phyloP scores from a whole-genome alignment of 352 stramenopile genomes.

The Elongisporangium senticosum region DNA sequence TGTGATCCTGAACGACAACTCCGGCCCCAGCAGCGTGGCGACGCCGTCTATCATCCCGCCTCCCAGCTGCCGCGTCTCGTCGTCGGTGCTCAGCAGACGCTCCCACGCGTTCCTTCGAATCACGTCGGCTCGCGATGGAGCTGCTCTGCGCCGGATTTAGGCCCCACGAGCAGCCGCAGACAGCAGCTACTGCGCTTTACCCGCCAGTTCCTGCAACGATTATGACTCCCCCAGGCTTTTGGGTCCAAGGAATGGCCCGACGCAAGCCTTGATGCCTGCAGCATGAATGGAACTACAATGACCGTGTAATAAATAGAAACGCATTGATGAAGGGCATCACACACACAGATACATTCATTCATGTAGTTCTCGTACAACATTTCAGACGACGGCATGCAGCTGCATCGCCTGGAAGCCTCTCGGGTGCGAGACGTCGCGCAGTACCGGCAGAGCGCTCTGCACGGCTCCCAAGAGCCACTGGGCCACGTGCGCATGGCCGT shows the following conservation, averaged over 20 bases:
- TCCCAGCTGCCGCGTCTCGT: neutral
- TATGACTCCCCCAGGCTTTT: neutral
- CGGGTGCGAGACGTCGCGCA: too few relatives aligned
- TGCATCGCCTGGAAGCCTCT: too few relatives aligned
- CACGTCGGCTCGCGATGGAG: conserved; percentile 3
- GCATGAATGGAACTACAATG: too few relatives aligned
- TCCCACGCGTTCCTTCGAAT: conserved; percentile 3
- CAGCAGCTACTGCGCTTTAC: neutral
- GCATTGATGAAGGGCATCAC: too few relatives aligned
- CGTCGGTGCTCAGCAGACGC: conserved; percentile 2
- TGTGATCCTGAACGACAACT: neutral
- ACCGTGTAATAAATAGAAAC: too few relatives aligned
- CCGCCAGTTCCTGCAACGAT: neutral
- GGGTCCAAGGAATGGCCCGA: neutral
- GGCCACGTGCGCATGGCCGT: too few relatives aligned
- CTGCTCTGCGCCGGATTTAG: conserved; percentile 1
- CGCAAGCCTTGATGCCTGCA: too few relatives aligned
- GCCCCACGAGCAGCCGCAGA: neutral
- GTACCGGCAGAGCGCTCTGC: too few relatives aligned
- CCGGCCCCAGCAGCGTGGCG: neutral
- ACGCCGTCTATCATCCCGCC: neutral
- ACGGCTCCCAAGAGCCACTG: too few relatives aligned
- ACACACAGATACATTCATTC: too few relatives aligned
- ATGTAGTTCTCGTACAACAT: too few relatives aligned
- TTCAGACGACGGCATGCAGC: too few relatives aligned